phyloP scores from a whole-genome alignment of 495 filamentous ascomycete species.

The Clavariopsis aquatica region DNA sequence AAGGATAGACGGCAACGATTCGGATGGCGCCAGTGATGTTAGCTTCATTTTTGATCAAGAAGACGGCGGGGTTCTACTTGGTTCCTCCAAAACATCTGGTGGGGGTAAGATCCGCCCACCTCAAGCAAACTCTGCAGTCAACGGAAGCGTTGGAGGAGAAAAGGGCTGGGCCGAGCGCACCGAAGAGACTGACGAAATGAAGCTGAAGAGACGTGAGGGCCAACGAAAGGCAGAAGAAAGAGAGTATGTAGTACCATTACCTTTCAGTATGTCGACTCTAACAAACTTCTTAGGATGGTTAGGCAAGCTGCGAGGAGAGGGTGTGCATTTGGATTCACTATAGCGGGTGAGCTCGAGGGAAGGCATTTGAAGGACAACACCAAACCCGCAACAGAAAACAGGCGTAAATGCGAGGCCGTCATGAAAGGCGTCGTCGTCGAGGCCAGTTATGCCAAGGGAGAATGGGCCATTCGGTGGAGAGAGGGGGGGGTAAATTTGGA shows the following conservation, averaged over 20 bases:
- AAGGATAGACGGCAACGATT: background rate
- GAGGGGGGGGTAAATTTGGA: too few species aligned
- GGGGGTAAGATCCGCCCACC: constrained; percentile 42
- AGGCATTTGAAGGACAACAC: background rate
- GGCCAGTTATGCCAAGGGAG: constrained; percentile 49
- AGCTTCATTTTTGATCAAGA: background rate
- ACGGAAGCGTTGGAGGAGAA: constrained; percentile 50
- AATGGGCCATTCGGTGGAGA: constrained; percentile 52
- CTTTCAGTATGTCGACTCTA: too few species aligned
- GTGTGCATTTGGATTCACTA: constrained; percentile 51
- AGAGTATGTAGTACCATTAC: constrained; percentile 29
- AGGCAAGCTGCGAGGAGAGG: constrained; percentile 49
- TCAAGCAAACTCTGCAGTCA: constrained; percentile 47
- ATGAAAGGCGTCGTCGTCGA: constrained; percentile 50
- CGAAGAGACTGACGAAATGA: constrained; percentile 46
- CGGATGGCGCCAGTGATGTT: background rate
- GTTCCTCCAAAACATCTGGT: background rate
- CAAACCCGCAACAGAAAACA: constrained; percentile 15
- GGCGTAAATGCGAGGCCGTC: constrained; percentile 43
- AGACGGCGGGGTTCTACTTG: background rate
- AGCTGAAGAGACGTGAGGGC: constrained; percentile 41
- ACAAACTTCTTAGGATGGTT: constrained; percentile 37
- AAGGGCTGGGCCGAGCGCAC: constrained; percentile 48
- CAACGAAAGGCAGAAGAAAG: constrained; percentile 43
- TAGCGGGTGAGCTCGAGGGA: constrained; percentile 7